Evolutionary conservation across 208 protist genomes (phyloP).

Genomic region (Leishmania turanica): DNA sequence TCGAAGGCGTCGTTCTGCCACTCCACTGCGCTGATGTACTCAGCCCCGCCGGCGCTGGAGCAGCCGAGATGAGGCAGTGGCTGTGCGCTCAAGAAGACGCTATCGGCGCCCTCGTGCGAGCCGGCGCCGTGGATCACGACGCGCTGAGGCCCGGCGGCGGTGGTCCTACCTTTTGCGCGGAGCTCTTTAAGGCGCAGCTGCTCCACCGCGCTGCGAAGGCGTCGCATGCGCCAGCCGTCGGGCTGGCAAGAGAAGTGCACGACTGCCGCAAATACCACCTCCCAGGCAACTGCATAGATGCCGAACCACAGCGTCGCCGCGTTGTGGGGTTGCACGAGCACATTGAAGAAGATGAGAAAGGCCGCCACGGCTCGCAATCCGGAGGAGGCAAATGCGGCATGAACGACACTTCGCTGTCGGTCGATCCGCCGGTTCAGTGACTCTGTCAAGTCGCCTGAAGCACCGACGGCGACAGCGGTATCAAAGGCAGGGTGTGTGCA

Average conservation of each 20-base stretch:
- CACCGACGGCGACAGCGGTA: neutral
- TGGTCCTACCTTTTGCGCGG: neutral
- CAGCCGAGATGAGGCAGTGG: neutral
- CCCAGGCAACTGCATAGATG: neutral
- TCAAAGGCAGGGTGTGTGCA: neutral
- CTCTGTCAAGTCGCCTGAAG: neutral
- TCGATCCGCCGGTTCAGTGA: constrained; percentile 4
- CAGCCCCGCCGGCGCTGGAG: neutral
- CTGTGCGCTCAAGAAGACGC: neutral
- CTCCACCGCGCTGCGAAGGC: constrained; percentile 13
- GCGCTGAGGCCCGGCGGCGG: neutral
- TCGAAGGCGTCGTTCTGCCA: neutral
- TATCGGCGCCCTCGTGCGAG: neutral
- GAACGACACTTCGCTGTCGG: neutral
- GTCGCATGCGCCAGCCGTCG: neutral
- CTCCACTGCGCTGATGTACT: constrained; percentile 6
- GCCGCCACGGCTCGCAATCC: neutral
- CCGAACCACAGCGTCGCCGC: neutral
- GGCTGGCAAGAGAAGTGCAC: constrained; percentile 10
- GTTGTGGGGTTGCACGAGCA: neutral
- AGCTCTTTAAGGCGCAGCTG: neutral
- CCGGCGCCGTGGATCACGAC: neutral
- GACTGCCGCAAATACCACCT: neutral
- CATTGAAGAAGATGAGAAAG: neutral
- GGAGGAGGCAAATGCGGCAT: constrained; percentile 1